Conservation (phyloP, 1,284 basidiomycete species). For the Cystobasidiaceae sp. region DNA sequence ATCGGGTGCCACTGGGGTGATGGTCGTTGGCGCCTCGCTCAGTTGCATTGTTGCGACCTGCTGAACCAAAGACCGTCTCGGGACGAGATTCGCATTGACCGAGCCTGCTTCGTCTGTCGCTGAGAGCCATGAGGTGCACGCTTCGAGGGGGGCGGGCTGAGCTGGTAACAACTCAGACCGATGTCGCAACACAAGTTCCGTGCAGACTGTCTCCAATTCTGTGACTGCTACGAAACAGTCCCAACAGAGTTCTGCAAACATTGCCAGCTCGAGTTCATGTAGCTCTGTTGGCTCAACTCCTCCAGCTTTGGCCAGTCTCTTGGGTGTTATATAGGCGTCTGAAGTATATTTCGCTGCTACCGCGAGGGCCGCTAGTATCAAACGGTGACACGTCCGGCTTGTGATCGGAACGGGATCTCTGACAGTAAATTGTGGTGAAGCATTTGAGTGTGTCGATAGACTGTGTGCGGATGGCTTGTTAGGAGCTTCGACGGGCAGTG, state of each 20-base stretch:
- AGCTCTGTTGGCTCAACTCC: slow-evolving; percentile 12
- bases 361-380: slow-evolving; percentile 10
- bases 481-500: no score
- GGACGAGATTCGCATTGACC: no score
- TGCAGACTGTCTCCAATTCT: slow-evolving; percentile 12
- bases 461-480: no score
- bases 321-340: slow-evolving; percentile 13
- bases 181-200: neutral
- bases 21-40: no score
- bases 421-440: neutral
- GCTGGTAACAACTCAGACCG: neutral
- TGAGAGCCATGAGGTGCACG: no score
- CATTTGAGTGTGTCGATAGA: neutral
- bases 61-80: no score
- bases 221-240: neutral
- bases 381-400: slow-evolving; percentile 10
- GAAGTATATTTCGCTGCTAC: slow-evolving; percentile 20
- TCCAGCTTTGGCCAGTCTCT: slow-evolving; percentile 21
- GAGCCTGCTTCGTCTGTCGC: no score
- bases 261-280: neutral
- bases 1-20: no score
- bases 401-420: no score
- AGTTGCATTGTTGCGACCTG: no score
- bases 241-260: slow-evolving; percentile 9
- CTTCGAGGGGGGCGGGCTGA: no score